Base-by-base conservation (phyloP, 768 basidiomycete species). In the Gloeopeniophorella convolvens region DNA sequence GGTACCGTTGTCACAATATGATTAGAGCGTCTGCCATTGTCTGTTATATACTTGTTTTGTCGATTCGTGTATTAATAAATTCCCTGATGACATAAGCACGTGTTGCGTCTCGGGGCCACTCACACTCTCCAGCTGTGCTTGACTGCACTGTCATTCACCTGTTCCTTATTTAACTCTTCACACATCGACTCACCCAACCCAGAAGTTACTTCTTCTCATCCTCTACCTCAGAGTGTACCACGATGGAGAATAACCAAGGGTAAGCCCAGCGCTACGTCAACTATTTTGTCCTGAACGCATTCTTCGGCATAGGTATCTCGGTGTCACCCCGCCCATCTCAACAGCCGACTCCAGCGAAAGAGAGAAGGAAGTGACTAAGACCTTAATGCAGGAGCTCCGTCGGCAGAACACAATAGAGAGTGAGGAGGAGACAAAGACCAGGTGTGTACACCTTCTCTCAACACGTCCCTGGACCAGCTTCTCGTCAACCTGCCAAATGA, bases 341-440 rank as follows among this genome's bases (percentile, higher is more conserved):
- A 79, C 77, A 20, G 69, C 66, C 27, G 83, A 86, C 58, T 92
- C 89, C 16, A 88, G 68, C 42, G 76, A 80, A 52, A 76, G 83
- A 60, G 89, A 92, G 69, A 85, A 83, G 65, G 85, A 88, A 66
- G 86, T 92, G 18, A 91, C 89, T 0, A 62, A 73, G 15, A 85
- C 88, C 5, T 72, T 99, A 45, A 89, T 97, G 86, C 83, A 90
- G 50, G 95, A 99, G 66, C 76, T 99, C 27, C 77, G 82, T 62
- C 72, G 78, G 39, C 85, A 95, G 62, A 85, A 87, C 50, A 85
- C 85, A 2, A 95, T 96, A 66, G 95, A 97, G 70, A 82, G 76
- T 39, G 88, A 91, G 54, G 85, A 89, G 46, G 93, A 97, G 67
- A 76, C 89, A 23, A 79, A 85, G 67, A 84, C 79, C 55, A 83